These are phyloP conservation scores for Pseudotulostoma volvatum DNA, from an alignment of 495 filamentous ascomycete species.

Conservation along the genomic window DNA sequence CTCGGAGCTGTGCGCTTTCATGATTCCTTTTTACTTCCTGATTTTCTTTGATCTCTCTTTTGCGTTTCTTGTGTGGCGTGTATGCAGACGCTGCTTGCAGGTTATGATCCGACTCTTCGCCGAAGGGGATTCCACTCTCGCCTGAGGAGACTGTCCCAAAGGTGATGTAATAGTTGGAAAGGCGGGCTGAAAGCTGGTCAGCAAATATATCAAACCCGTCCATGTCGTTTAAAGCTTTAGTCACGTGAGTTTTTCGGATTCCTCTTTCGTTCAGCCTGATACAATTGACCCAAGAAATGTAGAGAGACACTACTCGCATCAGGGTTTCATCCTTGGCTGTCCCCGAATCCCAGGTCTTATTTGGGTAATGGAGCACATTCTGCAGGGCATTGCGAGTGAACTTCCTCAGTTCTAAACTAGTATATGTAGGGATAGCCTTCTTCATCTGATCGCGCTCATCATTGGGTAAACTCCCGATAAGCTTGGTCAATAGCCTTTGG, in stretches of 20 bases:
- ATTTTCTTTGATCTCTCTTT: slow-evolving; percentile 28
- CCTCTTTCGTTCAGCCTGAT: slow-evolving; percentile 9
- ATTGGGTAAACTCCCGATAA: slow-evolving; percentile 7
- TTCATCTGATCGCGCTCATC: slow-evolving; percentile 7
- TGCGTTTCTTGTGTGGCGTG: slow-evolving; percentile 27
- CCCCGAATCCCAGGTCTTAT: slow-evolving; percentile 3
- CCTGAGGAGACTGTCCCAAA: neutral
- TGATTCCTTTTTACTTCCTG: slow-evolving; percentile 31
- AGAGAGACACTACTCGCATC: slow-evolving; percentile 21
- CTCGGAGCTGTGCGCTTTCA: slow-evolving; percentile 25
- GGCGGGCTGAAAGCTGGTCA: slow-evolving; percentile 11
- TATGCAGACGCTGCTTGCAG: neutral
- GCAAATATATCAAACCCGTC: slow-evolving; percentile 11
- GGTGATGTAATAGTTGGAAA: slow-evolving; percentile 5
- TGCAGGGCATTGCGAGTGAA: slow-evolving; percentile 5
- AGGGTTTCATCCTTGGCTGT: slow-evolving; percentile 4
- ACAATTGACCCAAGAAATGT: slow-evolving; percentile 25
- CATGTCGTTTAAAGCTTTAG: slow-evolving; percentile 8
- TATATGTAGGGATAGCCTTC: slow-evolving; percentile 6
- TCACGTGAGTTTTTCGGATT: slow-evolving; percentile 7
- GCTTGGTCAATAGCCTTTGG: slow-evolving; percentile 17
- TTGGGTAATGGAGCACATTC: slow-evolving; percentile 3
- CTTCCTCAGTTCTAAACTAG: neutral
- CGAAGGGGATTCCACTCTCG: neutral
- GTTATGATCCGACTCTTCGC: slow-evolving; percentile 7